Percentiles rank a stretch among this genome's conserved stretches.
These are phyloP conservation scores for Penicillium sp. DNA, from an alignment of 2,329 filamentous ascomycete species.

Conservation along the genomic window DNA sequence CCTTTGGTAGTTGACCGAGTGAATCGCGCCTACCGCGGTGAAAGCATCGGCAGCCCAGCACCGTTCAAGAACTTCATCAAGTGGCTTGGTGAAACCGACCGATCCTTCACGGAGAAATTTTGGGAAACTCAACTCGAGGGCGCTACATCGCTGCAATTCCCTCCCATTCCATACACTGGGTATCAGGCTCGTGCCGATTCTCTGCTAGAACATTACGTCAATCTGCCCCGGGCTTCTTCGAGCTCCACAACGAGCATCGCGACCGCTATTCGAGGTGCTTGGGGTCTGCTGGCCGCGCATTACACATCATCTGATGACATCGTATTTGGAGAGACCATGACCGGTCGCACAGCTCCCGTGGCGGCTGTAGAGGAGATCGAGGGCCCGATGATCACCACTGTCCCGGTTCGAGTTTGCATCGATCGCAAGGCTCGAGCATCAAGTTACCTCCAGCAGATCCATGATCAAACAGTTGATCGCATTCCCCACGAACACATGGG, in stretches of 20 bases:
- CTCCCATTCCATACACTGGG: constrained; percentile 45
- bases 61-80: constrained; percentile 51
- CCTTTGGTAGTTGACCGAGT: constrained; percentile 33
- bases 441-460: constrained; percentile 54
- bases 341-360: constrained; percentile 32
- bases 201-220: constrained; percentile 27
- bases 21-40: constrained; percentile 19
- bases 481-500: constrained; percentile 61
- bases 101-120: constrained; percentile 42
- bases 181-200: constrained; percentile 44
- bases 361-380: too few relatives aligned
- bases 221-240: constrained; percentile 28
- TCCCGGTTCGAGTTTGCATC: constrained; percentile 39
- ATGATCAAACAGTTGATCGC: constrained; percentile 50
- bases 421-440: constrained; percentile 31
- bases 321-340: constrained; percentile 44
- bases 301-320: constrained; percentile 39
- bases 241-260: constrained; percentile 32
- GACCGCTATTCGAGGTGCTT: constrained; percentile 39
- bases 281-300: constrained; percentile 35
- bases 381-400: constrained; percentile 45
- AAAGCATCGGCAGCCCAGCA: constrained; percentile 9
- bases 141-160: constrained; percentile 46
- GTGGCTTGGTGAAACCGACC: constrained; percentile 43
- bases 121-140: constrained; percentile 49